Conservation (phyloP, 129 eudicot genomes). For the Saposhnikovia divaricata region DNA sequence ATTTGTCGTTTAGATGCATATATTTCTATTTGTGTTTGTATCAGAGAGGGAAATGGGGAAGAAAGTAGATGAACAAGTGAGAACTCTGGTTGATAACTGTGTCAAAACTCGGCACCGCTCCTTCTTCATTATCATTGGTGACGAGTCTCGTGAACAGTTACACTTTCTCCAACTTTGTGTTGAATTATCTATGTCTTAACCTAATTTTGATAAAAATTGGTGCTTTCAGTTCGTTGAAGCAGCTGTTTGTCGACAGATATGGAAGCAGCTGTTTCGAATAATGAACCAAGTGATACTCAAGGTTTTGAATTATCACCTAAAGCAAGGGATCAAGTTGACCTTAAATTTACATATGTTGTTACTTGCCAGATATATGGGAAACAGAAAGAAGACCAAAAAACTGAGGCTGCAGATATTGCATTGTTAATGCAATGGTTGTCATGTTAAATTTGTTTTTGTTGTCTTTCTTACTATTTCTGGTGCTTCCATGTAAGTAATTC, state of each 20-base stretch:
- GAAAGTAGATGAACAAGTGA: too few relatives aligned
- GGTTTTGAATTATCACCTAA: slow-evolving; percentile 95
- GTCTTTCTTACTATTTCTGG: too few relatives aligned
- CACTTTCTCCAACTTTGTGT: too few relatives aligned
- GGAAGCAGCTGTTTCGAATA: slow-evolving; percentile 55
- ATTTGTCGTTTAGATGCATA: too few relatives aligned
- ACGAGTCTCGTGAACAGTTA: too few relatives aligned
- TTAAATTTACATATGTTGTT: slow-evolving; percentile 88
- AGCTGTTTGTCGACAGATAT: slow-evolving; percentile 39
- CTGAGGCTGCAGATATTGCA: slow-evolving; percentile 98
- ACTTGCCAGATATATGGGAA: slow-evolving; percentile 99
- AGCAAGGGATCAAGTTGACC: slow-evolving; percentile 94
- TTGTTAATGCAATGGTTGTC: slow-evolving; percentile 73
- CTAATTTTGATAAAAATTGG: slow-evolving; percentile 16
- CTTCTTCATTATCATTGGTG: too few relatives aligned
- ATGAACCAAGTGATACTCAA: slow-evolving; percentile 52
- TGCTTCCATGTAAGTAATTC: background rate
- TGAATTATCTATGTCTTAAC: background rate
- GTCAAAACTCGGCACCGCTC: too few relatives aligned
- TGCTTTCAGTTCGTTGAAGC: slow-evolving; percentile 73
- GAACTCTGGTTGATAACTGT: too few relatives aligned
- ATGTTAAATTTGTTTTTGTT: background rate
- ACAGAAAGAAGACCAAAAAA: slow-evolving; percentile 93
- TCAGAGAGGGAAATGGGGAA: too few relatives aligned
- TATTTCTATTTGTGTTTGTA: too few relatives aligned